Conservation (phyloP, 768 basidiomycete genomes). For the Tylopilus balloui region DNA sequence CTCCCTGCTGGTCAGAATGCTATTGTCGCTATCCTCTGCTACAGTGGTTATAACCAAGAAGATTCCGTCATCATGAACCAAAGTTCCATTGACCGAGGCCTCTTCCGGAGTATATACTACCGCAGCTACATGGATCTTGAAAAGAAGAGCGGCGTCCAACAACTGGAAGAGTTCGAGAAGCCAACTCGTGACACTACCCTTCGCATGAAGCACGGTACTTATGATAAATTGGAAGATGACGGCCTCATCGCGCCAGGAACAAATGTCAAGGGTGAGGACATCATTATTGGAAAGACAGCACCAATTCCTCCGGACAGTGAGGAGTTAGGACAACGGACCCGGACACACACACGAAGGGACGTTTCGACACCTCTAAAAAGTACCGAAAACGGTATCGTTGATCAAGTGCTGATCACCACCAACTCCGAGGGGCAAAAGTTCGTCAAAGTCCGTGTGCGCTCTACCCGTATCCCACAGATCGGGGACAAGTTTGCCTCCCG, state of each 20-base stretch:
- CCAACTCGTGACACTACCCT: slow-evolving; percentile 90
- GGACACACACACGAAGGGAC: slow-evolving; percentile 88
- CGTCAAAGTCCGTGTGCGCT: slow-evolving; percentile 94
- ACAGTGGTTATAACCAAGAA: slow-evolving; percentile 99
- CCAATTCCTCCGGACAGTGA: slow-evolving; percentile 96
- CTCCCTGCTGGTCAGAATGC: slow-evolving; percentile 99
- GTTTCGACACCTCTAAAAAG: slow-evolving; percentile 97
- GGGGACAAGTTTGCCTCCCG: slow-evolving; percentile 99
- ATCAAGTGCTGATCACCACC: slow-evolving; percentile 95
- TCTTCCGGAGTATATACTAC: slow-evolving; percentile 98
- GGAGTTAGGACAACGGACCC: slow-evolving; percentile 93
- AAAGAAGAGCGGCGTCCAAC: slow-evolving; percentile 90
- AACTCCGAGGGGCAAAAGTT: slow-evolving; percentile 96
- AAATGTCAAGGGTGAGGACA: slow-evolving; percentile 93
- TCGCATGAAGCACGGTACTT: slow-evolving; percentile 96
- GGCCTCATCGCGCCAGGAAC: slow-evolving; percentile 95
- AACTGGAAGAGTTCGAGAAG: slow-evolving; percentile 95
- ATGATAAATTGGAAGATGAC: slow-evolving; percentile 96
- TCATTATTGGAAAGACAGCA: slow-evolving; percentile 98
- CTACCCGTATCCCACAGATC: slow-evolving; percentile 94
- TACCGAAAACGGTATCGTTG: slow-evolving; percentile 96
- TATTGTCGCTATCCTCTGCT: slow-evolving; percentile 96
- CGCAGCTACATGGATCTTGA: slow-evolving; percentile 98
- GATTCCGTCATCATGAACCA: slow-evolving; percentile 99
- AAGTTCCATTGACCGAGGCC: slow-evolving; percentile 93